Evolutionary conservation across 345 rosid species (phyloP).

Genomic region (Eucalyptus tenuipes): DNA sequence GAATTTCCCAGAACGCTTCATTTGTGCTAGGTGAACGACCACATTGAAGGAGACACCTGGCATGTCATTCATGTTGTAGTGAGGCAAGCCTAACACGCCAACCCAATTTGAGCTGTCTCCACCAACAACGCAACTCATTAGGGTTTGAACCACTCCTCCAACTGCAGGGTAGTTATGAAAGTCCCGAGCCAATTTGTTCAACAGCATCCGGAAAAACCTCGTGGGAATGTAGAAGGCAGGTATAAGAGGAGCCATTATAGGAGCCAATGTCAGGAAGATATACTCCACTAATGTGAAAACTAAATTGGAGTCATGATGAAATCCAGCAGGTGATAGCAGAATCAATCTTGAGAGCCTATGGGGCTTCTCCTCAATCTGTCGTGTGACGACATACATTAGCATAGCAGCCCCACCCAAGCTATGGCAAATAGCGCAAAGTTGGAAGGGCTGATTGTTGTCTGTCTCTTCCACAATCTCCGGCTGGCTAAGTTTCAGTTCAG

Average conservation of each 20-base stretch:
- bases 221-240: constrained; percentile 95
- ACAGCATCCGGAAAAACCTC: constrained; percentile 88
- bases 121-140: constrained; percentile 76
- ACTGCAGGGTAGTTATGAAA: constrained; percentile 91
- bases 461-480: constrained; percentile 44
- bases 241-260: constrained; percentile 36
- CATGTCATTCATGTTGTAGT: constrained; percentile 98
- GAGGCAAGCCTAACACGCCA: constrained; percentile 83
- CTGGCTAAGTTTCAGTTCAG: constrained; percentile 54
- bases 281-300: constrained; percentile 47
- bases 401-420: constrained; percentile 98
- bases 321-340: constrained; percentile 91
- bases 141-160: constrained; percentile 92
- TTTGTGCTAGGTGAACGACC: constrained; percentile 83
- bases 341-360: constrained; percentile 77
- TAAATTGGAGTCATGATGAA: constrained; percentile 68
- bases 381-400: constrained; percentile 62
- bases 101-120: constrained; percentile 99
- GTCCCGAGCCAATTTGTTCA: constrained; percentile 93
- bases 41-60: constrained; percentile 82
- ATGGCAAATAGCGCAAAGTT: constrained; percentile 82
- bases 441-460: constrained; percentile 47
- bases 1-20: constrained; percentile 60
- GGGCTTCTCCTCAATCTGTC: constrained; percentile 59
- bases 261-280: constrained; percentile 43